These are phyloP conservation scores for Abrus pulchellus DNA, from an alignment of 306 rosid species.

Conservation along the genomic window DNA sequence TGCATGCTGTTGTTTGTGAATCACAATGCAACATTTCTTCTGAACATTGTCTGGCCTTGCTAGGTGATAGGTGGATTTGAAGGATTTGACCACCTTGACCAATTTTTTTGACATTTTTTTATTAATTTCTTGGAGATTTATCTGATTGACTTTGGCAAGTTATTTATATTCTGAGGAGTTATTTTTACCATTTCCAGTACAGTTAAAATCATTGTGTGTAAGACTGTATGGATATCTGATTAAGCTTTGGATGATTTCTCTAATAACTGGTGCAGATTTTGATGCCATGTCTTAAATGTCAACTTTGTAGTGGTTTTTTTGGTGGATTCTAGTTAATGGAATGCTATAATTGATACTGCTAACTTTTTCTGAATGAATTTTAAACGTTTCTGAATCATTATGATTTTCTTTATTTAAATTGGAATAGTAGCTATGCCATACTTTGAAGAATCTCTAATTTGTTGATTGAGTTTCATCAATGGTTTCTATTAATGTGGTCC, in stretches of 20 bases:
- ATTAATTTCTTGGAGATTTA: conserved; percentile 27
- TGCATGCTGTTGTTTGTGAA: conserved; percentile 25
- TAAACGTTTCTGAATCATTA: conserved; percentile 15
- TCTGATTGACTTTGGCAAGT: conserved; percentile 16
- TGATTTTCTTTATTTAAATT: conserved; percentile 14
- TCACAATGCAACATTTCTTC: conserved; percentile 15
- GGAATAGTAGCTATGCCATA: conserved; percentile 7
- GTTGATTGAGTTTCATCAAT: conserved; percentile 10
- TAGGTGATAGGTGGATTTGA: conserved; percentile 17
- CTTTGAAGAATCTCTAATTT: conserved; percentile 3
- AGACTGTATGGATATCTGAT: conserved; percentile 28
- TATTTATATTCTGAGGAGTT: not conserved
- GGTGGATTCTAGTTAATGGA: conserved; percentile 9
- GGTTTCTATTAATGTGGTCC: conserved; percentile 15
- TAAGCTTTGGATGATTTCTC: conserved; percentile 30
- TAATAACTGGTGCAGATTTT: conserved; percentile 32
- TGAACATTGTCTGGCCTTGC: not conserved
- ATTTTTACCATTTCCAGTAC: not conserved
- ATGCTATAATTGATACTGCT: conserved; percentile 9
- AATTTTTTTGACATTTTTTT: conserved; percentile 31
- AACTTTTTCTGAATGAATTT: conserved; percentile 14
- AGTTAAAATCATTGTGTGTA: conserved; percentile 38
- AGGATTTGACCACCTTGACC: conserved; percentile 14
- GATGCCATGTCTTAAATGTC: conserved; percentile 18
- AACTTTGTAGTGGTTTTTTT: conserved; percentile 24